Percentiles rank a stretch among this genome's conserved stretches.
Conservation (phyloP, 352 stramenopile genomes). For the Pythium brachiatum region DNA sequence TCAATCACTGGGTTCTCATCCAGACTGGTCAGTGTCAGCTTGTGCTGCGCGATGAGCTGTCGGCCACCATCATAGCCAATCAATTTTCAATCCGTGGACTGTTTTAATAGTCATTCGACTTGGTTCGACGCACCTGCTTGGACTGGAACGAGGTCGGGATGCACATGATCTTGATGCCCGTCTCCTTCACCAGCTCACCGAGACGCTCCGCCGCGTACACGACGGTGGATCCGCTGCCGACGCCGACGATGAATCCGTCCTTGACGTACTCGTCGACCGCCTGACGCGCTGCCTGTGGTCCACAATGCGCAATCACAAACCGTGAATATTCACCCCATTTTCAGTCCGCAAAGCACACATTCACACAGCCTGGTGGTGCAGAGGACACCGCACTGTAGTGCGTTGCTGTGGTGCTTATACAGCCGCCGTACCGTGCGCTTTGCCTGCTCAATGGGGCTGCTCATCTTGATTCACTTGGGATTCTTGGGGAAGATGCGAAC, state of each 20-base stretch:
- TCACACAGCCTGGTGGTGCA: no score
- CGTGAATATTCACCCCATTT: neutral
- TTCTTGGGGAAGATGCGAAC: neutral
- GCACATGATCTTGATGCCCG: constrained; percentile 93
- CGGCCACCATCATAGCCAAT: neutral
- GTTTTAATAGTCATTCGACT: neutral
- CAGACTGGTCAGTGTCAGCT: constrained; percentile 77
- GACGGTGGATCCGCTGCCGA: constrained; percentile 98
- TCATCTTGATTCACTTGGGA: constrained; percentile 17
- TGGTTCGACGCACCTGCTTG: constrained; percentile 65
- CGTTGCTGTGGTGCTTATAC: no score
- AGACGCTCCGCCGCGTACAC: constrained; percentile 97
- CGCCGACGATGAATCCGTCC: constrained; percentile 95
- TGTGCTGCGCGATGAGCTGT: constrained; percentile 70
- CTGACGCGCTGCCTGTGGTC: constrained; percentile 61
- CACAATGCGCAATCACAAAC: constrained; percentile 7
- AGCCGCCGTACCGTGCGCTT: constrained; percentile 56
- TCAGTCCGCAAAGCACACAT: neutral
- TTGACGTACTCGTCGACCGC: constrained; percentile 92
- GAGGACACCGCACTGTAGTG: no score
- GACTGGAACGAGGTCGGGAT: constrained; percentile 98
- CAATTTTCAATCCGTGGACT: no score
- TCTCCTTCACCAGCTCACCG: constrained; percentile 90
- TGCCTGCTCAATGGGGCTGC: constrained; percentile 66
- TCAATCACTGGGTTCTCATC: constrained; percentile 90